These are phyloP conservation scores for Arthrobotrys iridis DNA, from an alignment of 2,329 filamentous ascomycete genomes.

Conservation along the genomic window DNA sequence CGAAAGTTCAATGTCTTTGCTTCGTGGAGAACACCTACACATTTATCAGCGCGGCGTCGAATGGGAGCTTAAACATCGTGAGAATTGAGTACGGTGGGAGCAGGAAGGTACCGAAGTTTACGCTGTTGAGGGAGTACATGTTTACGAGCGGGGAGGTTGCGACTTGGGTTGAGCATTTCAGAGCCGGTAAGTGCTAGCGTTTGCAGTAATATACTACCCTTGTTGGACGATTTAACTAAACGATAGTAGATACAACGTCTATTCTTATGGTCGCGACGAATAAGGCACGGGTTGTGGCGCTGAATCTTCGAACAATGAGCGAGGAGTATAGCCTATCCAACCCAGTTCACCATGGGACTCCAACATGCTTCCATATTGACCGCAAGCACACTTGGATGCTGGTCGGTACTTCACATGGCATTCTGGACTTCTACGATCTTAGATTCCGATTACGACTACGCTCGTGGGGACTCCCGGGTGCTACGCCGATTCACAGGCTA, in stretches of 20 bases:
- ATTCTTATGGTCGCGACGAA: slow-evolving; percentile 87
- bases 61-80: slow-evolving; percentile 89
- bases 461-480: slow-evolving; percentile 86
- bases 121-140: slow-evolving; percentile 80
- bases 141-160: slow-evolving; percentile 78
- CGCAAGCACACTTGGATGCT: slow-evolving; percentile 88
- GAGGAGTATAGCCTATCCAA: slow-evolving; percentile 83
- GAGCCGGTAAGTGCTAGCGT: slow-evolving; percentile 60
- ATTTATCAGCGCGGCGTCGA: slow-evolving; percentile 87
- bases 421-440: slow-evolving; percentile 93
- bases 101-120: slow-evolving; percentile 73
- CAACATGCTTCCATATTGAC: slow-evolving; percentile 90
- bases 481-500: slow-evolving; percentile 80
- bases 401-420: slow-evolving; percentile 89
- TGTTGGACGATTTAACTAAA: slow-evolving; percentile 12
- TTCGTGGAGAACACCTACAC: slow-evolving; percentile 95
- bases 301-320: slow-evolving; percentile 88
- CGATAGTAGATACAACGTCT: slow-evolving; percentile 75
- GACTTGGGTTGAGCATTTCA: slow-evolving; percentile 92
- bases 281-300: slow-evolving; percentile 79
- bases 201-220: not conserved
- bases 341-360: slow-evolving; percentile 88
- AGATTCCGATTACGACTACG: slow-evolving; percentile 90
- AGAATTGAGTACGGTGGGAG: slow-evolving; percentile 75
- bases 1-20: slow-evolving; percentile 80